phyloP scores from a whole-genome alignment of 75 land plant genomes.

The Selaginella tamariscina region DNA sequence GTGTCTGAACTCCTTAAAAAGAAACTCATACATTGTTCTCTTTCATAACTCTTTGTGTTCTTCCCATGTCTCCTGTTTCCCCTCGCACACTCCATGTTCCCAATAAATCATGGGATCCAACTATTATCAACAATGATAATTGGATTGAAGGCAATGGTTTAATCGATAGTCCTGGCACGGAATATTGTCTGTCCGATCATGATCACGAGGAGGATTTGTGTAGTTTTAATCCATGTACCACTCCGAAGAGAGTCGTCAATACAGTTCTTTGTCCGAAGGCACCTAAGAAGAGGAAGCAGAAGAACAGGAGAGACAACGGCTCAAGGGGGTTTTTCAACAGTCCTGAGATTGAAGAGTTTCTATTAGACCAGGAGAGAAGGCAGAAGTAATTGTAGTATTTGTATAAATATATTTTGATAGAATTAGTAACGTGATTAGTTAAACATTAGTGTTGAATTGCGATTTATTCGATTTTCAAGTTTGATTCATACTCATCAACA shows the following conservation, averaged over 20 bases:
- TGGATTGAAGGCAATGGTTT: no score
- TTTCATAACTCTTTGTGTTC: no score
- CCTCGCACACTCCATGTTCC: no score
- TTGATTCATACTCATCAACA: constrained; percentile 40
- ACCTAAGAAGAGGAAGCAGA: background rate
- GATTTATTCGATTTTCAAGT: background rate
- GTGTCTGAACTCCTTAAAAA: no score
- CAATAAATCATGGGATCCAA: no score
- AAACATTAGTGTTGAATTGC: background rate
- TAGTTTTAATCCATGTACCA: no score
- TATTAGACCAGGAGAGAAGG: background rate
- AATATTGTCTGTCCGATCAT: no score
- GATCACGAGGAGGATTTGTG: no score
- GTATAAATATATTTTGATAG: background rate
- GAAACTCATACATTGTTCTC: no score
- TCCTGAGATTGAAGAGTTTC: background rate
- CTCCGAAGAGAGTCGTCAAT: background rate
- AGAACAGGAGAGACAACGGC: background rate
- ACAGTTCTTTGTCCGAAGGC: background rate
- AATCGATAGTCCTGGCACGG: no score
- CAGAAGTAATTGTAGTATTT: background rate
- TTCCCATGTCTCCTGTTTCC: no score
- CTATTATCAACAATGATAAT: no score
- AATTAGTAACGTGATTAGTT: background rate
- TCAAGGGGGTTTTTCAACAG: background rate